Evolutionary conservation across 768 basidiomycete genomes (phyloP).

Genomic region (Ephemerocybe angulata): DNA sequence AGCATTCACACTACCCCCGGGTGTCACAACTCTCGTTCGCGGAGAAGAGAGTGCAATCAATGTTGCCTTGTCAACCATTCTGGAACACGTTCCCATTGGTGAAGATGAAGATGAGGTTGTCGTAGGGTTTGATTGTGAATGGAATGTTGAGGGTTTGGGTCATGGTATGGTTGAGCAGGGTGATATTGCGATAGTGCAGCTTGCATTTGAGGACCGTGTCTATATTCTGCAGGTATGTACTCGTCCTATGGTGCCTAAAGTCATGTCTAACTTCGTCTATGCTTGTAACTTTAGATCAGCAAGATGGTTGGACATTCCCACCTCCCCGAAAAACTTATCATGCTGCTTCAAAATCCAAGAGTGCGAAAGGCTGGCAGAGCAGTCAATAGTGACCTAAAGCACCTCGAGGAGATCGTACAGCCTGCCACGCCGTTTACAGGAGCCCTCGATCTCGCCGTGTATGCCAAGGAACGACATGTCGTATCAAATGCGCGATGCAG

Average conservation of each 20-base stretch:
- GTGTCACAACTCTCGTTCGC: constrained; percentile 8
- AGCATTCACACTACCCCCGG: constrained; percentile 5
- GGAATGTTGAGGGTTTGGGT: constrained; percentile 16
- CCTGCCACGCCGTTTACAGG: constrained; percentile 19
- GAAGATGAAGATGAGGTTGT: constrained; percentile 10
- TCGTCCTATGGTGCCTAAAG: background rate
- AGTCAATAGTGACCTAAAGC: constrained; percentile 20
- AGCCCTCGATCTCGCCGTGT: constrained; percentile 23
- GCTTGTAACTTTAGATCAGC: constrained; percentile 13
- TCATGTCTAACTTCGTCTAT: background rate
- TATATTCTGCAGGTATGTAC: constrained; percentile 16
- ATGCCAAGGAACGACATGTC: constrained; percentile 24
- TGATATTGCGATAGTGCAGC: constrained; percentile 15
- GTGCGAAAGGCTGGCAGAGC: constrained; percentile 23
- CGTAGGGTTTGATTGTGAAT: constrained; percentile 20
- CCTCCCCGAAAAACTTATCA: constrained; percentile 14
- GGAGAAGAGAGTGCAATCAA: constrained; percentile 11
- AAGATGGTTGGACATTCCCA: constrained; percentile 11
- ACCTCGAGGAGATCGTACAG: constrained; percentile 15
- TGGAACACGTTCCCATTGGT: constrained; percentile 8
- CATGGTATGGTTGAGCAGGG: constrained; percentile 9
- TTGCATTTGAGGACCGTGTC: constrained; percentile 16
- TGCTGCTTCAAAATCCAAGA: constrained; percentile 14
- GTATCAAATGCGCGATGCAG: constrained; percentile 15
- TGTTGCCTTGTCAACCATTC: constrained; percentile 12